These are phyloP conservation scores for Amorphotheca resinae DNA, from an alignment of 495 filamentous ascomycete species.

Conservation along the genomic window DNA sequence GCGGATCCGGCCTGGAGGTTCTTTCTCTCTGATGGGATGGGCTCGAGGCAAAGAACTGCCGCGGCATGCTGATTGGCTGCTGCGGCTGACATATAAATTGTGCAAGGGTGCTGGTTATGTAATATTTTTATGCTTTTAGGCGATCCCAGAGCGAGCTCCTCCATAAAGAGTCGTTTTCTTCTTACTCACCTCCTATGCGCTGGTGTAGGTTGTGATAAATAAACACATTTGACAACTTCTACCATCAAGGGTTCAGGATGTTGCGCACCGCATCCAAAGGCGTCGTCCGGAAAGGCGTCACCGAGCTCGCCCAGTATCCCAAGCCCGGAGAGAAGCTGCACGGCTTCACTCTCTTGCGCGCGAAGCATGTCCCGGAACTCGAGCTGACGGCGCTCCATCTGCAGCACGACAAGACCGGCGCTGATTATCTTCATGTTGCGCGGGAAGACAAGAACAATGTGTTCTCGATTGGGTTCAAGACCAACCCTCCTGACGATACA, in stretches of 20 bases:
- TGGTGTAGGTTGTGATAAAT: no score
- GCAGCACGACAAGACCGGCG: slow-evolving; percentile 84
- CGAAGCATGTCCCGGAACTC: slow-evolving; percentile 86
- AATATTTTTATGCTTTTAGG: not conserved
- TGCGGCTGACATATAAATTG: no score
- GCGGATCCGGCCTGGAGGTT: no score
- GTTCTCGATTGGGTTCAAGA: slow-evolving; percentile 98
- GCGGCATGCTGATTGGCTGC: slow-evolving; percentile 3
- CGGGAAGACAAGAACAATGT: slow-evolving; percentile 97
- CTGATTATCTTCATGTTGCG: slow-evolving; percentile 89
- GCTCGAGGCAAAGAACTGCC: no score
- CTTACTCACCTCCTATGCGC: no score
- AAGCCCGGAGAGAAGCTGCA: slow-evolving; percentile 73
- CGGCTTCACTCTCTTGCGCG: slow-evolving; percentile 80
- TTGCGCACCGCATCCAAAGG: slow-evolving; percentile 35
- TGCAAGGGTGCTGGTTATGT: no score
- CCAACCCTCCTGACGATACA: slow-evolving; percentile 91
- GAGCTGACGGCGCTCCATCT: slow-evolving; percentile 84
- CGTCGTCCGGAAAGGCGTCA: slow-evolving; percentile 51
- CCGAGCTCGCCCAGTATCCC: slow-evolving; percentile 58
- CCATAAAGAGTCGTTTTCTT: no score
- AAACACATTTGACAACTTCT: no score
- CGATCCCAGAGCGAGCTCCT: not conserved
- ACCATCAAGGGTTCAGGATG: no score
- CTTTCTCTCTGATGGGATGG: no score